Percentiles rank a stretch among this genome's conserved stretches.
Evolutionary conservation across 495 filamentous ascomycete genomes (phyloP).

Genomic region (Extremus antarcticus): DNA sequence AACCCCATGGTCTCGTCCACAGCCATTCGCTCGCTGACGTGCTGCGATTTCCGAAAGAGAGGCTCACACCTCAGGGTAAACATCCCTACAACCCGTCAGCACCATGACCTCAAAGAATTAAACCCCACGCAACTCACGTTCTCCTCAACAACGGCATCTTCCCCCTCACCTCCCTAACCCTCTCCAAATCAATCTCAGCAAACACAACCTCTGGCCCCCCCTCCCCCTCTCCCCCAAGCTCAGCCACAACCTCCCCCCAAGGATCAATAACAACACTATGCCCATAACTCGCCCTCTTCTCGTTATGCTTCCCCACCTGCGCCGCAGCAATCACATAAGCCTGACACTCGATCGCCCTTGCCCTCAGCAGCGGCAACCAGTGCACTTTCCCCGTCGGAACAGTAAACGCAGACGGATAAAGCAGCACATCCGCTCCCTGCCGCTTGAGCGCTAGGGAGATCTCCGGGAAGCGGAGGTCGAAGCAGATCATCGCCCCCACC

Average conservation of each 20-base stretch:
- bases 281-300: conserved; percentile 72
- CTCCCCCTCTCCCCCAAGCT: conserved; percentile 44
- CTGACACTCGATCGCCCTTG: conserved; percentile 84
- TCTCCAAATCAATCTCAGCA: conserved; percentile 32
- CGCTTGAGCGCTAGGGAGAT: conserved; percentile 54
- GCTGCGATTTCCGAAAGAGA: too few relatives aligned
- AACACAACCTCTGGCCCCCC: conserved; percentile 40
- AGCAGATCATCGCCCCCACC: conserved; percentile 75
- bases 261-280: conserved; percentile 80
- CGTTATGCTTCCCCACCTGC: conserved; percentile 70
- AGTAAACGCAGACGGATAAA: conserved; percentile 87
- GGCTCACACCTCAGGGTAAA: not conserved
- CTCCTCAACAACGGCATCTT: conserved; percentile 36
- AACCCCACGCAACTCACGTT: too few relatives aligned
- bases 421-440: conserved; percentile 62
- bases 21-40: too few relatives aligned
- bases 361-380: conserved; percentile 67
- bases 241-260: conserved; percentile 68
- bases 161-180: conserved; percentile 30
- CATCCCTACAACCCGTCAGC: not conserved
- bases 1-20: too few relatives aligned
- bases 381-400: conserved; percentile 76
- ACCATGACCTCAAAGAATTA: too few relatives aligned
- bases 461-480: conserved; percentile 83
- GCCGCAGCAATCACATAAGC: conserved; percentile 80